Base-by-base conservation (phyloP, 2,329 filamentous ascomycete species). In the Neofusicoccum cordaticola region DNA sequence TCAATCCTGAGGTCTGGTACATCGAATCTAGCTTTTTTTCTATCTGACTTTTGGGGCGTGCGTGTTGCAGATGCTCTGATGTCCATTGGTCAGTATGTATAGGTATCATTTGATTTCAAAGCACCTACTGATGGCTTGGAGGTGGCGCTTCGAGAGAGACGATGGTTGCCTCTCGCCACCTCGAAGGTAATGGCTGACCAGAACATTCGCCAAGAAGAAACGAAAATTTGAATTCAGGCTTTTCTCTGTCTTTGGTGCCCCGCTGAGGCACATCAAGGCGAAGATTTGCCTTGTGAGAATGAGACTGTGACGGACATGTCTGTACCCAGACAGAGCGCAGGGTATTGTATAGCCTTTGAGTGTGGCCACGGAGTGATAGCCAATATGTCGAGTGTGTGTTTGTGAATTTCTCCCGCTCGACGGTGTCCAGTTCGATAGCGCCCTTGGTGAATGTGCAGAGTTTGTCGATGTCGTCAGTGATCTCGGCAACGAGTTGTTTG, bases 381-480 rank as follows among this genome's bases (percentile, higher is more conserved):
- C 66, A 67, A 56, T 65, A 66, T 35, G 17, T 34, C 11, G 62
- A 66, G 22, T 66, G 61, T 2, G 58, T 6, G 7, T n/a, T 19
- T 13, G 53, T 58, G 35, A 53, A 63, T 37, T 50, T 65, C n/a
- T 67, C 65, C 2, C 31, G 35, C 1, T 53, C 37, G 15, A 66
- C 31, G 7, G 62, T 51, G 34, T 67, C 65, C 3, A 67, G 65
- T 15, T 66, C 39, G 8, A 62, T 47, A 9, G 62, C 65, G 13
- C 65, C 47, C 9, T 48, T 34, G 15, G 63, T 66, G 15, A 68
- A 39, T 31, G 53, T 66, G 5, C 45, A 65, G 2, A 68, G 48
- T 31, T 62, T 65, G 27, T 66, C 63, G 19, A 68, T 68, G 15
- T 68, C 63, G n/a, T 51, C n/a, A 39, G 63, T 63, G 27, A 68